Conservation (phyloP, 495 filamentous ascomycete genomes). For the Rhypophila decipiens region DNA sequence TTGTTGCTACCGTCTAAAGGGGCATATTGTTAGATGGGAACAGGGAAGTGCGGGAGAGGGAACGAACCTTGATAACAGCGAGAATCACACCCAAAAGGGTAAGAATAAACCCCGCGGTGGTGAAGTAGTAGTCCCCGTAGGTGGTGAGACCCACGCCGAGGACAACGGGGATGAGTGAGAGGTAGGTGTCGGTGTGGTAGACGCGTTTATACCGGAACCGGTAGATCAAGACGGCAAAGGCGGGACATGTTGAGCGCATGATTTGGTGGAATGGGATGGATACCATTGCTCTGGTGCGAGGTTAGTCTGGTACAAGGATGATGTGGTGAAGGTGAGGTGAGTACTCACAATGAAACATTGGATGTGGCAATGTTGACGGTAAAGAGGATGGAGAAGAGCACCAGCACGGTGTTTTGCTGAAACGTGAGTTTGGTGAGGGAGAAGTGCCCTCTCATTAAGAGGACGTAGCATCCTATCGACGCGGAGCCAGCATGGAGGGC, state of each 20-base stretch:
- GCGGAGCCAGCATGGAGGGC: slow-evolving; percentile 45
- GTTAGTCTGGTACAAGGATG: not conserved
- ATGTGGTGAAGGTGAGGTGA: not conserved
- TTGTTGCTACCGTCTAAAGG: slow-evolving; percentile 43
- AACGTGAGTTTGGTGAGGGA: slow-evolving; percentile 37
- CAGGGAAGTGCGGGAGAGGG: not conserved
- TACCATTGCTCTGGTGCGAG: slow-evolving; percentile 39
- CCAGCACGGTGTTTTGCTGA: slow-evolving; percentile 39
- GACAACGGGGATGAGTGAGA: slow-evolving; percentile 50
- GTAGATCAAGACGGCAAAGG: slow-evolving; percentile 52
- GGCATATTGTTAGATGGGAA: not conserved
- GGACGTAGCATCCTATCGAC: slow-evolving; percentile 43
- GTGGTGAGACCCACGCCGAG: slow-evolving; percentile 51
- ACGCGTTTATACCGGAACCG: slow-evolving; percentile 39
- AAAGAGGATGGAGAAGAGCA: slow-evolving; percentile 50
- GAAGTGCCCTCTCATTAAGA: slow-evolving; percentile 41
- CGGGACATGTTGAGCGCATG: slow-evolving; percentile 49
- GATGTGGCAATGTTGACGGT: slow-evolving; percentile 55
- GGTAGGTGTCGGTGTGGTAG: slow-evolving; percentile 45
- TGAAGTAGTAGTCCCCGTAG: slow-evolving; percentile 54
- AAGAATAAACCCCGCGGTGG: slow-evolving; percentile 43
- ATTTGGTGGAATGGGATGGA: slow-evolving; percentile 56
- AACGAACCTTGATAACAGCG: slow-evolving; percentile 41
- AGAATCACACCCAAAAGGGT: slow-evolving; percentile 49
- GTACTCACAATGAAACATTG: slow-evolving; percentile 44